phyloP scores from a whole-genome alignment of 2,329 filamentous ascomycete species.

The Diaporthe helianthi region DNA sequence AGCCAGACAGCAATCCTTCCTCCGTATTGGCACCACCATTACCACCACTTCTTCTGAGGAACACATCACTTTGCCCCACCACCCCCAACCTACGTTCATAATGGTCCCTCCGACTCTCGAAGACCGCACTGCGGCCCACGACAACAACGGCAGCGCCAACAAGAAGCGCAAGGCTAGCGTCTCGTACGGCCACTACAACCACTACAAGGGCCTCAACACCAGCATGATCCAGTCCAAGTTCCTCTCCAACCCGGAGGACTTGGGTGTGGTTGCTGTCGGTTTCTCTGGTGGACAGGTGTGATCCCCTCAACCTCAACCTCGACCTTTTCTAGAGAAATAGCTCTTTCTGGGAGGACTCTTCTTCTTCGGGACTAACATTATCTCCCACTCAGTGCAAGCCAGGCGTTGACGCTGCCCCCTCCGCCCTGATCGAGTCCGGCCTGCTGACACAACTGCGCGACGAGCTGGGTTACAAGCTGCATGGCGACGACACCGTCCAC shows the following conservation, averaged over 20 bases:
- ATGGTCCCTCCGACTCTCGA: slow-evolving; percentile 32
- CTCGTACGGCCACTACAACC: slow-evolving; percentile 34
- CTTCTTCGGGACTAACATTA: neutral
- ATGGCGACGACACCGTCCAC: slow-evolving; percentile 84
- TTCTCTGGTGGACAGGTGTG: slow-evolving; percentile 95
- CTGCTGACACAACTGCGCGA: slow-evolving; percentile 82
- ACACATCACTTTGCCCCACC: neutral
- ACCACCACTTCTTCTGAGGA: neutral
- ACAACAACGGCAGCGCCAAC: slow-evolving; percentile 15
- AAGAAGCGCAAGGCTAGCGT: slow-evolving; percentile 34
- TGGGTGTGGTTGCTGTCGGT: slow-evolving; percentile 92
- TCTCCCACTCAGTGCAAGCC: slow-evolving; percentile 73
- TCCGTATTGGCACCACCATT: neutral
- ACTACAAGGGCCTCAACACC: slow-evolving; percentile 53
- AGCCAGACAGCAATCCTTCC: neutral
- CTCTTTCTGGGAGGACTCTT: neutral
- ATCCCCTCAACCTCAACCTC: neutral
- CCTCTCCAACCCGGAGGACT: slow-evolving; percentile 77
- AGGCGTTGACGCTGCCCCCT: slow-evolving; percentile 89
- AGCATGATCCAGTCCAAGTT: slow-evolving; percentile 72
- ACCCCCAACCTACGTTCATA: neutral
- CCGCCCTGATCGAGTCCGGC: slow-evolving; percentile 86
- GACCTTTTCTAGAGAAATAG: neutral
- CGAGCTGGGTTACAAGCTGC: slow-evolving; percentile 87
- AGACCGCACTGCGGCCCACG: slow-evolving; percentile 23